A percentile compares a stretch with the other conserved stretches of the same genome.
These are phyloP conservation scores for Alopecurus myosuroides DNA, from an alignment of 176 grass and related monocot genomes.

Conservation along the genomic window DNA sequence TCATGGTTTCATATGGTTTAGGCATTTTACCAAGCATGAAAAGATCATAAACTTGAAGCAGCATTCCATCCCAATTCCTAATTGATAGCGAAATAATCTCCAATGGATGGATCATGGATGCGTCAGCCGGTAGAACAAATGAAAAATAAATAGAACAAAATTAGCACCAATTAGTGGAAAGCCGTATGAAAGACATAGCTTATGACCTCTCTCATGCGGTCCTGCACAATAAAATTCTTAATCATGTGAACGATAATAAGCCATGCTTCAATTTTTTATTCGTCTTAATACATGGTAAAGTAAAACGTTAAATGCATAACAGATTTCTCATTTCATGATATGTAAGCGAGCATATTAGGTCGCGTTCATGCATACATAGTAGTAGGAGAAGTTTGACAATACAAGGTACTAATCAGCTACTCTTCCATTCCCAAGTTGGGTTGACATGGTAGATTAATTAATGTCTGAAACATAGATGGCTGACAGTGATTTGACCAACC, in stretches of 20 bases:
- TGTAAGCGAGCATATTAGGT: too few species aligned
- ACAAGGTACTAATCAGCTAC: too few species aligned
- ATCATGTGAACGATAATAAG: background rate
- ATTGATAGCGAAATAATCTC: too few species aligned
- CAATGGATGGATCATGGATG: too few species aligned
- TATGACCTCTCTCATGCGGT: background rate
- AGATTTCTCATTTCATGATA: too few species aligned
- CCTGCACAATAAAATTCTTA: background rate
- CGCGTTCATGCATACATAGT: too few species aligned
- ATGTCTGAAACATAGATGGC: too few species aligned
- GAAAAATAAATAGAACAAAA: too few species aligned
- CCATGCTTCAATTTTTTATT: background rate
- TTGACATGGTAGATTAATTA: background rate
- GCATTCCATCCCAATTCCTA: background rate
- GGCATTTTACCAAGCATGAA: background rate
- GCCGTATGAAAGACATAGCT: background rate
- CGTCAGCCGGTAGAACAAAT: too few species aligned
- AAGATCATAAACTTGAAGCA: background rate
- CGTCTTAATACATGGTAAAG: background rate
- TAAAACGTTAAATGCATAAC: too few species aligned
- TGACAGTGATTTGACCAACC: background rate
- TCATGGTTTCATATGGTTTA: background rate
- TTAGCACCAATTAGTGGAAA: too few species aligned
- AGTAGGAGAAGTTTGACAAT: too few species aligned
- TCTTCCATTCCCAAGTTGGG: background rate